Base-by-base conservation (phyloP, 2,329 filamentous ascomycete genomes). In the Colletotrichum tanaceti region DNA sequence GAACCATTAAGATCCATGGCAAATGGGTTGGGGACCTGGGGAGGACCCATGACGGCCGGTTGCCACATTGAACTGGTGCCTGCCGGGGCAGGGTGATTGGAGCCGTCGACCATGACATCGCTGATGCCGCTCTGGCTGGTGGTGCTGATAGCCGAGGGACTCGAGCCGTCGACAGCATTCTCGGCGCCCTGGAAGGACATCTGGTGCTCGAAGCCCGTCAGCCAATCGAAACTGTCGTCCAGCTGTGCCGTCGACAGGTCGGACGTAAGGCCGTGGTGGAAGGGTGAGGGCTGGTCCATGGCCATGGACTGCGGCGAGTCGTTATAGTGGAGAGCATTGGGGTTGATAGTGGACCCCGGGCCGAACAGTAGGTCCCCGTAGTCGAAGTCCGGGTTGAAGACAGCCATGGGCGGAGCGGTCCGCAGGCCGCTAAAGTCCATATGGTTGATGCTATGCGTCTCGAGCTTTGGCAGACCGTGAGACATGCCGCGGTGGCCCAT, bases 101-200 rank as follows among this genome's bases (percentile, higher is more conserved):
- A 89, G 68, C 93, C 93, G 79, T 98, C 94, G 66, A 96, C 85
- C 91, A 97, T 94, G 68, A 94, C 89, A 77, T 98, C 96, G 79
- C 93, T 97, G 78, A 94, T 92, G 58, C 91, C 93, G 77, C 92
- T 95, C 76, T 97, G 94, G 80, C 94, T 98, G 68, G 93, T 93
- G 50, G 93, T 97, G 82, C 95, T 98, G 78, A 98, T 95, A 54
- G 94, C 94, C 10, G 96, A 98, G 18, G 96, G 96, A 16, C 96
- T 98, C 13, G 96, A 98, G 68, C 92, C 94, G 74, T 97, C 95
- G 62, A 98, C 88, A 35, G 93, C 93, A 72, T 90, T 91, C 73
- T 97, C 94, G 74, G 91, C 91, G 63, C 84, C 82, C 73, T 85
- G 86, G 77, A 93, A 90, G 9, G 87, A 87, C 84, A 95, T 88